Percentiles rank a stretch among this genome's conserved stretches.
Evolutionary conservation across 257 asterid species (phyloP).

Genomic region (Haberlea rhodopensis): DNA sequence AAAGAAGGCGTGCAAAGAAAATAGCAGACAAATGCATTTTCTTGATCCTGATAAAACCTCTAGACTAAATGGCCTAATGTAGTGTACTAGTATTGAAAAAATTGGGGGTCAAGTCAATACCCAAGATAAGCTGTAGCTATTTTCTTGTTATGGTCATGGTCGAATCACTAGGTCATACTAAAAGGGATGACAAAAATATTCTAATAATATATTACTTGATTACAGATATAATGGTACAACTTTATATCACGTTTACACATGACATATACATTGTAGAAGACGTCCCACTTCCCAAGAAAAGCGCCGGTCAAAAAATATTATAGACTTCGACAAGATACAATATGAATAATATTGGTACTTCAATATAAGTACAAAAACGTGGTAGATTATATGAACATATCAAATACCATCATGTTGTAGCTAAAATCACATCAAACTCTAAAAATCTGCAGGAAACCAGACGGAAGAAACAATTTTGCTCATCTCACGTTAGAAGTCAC

Average conservation of each 20-base stretch:
- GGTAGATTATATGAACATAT: not conserved
- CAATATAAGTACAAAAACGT: not conserved
- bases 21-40: not conserved
- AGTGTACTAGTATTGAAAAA: not conserved
- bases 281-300: not conserved
- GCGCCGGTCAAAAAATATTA: not conserved
- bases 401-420: not conserved
- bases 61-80: not conserved
- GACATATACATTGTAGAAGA: not conserved
- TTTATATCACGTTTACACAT: not conserved
- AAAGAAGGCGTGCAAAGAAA: not conserved
- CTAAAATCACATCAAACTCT: too few relatives aligned
- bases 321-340: not conserved
- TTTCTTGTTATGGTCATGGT: not conserved
- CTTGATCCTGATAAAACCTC: not conserved
- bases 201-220: not conserved
- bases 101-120: not conserved
- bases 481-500: not conserved
- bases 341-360: not conserved
- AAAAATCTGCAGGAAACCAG: not conserved
- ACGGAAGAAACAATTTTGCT: too few relatives aligned
- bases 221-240: not conserved
- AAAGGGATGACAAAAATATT: too few relatives aligned
- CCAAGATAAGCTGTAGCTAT: not conserved
- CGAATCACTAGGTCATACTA: not conserved